phyloP scores from a whole-genome alignment of 768 basidiomycete species.

The Boletus edulis region DNA sequence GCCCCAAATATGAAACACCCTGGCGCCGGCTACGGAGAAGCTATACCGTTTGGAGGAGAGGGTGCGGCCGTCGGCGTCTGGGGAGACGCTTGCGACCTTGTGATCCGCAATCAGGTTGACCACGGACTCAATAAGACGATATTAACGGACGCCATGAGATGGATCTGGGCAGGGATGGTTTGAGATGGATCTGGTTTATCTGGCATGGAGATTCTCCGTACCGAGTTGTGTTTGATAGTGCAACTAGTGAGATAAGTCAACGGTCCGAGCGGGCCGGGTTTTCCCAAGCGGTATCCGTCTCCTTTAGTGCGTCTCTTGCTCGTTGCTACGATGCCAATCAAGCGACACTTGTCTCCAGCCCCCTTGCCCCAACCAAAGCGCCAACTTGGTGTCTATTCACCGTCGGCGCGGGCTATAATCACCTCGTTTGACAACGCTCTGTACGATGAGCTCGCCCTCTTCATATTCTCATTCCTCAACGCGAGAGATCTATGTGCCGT shows the following conservation, averaged over 20 bases:
- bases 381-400: constrained; percentile 31
- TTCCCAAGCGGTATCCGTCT: constrained; percentile 4
- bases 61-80: constrained; percentile 33
- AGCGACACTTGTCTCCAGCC: constrained; percentile 48
- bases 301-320: neutral
- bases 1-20: constrained; percentile 26
- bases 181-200: neutral
- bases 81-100: constrained; percentile 17
- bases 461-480: constrained; percentile 69
- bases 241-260: neutral
- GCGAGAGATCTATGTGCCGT: constrained; percentile 65
- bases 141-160: constrained; percentile 27
- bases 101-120: constrained; percentile 29
- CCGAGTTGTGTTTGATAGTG: neutral
- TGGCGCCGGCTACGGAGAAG: constrained; percentile 13
- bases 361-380: constrained; percentile 60
- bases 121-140: constrained; percentile 40
- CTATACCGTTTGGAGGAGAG: constrained; percentile 27
- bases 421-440: constrained; percentile 53
- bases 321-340: constrained; percentile 39
- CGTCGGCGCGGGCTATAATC: constrained; percentile 12
- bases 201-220: constrained; percentile 5
- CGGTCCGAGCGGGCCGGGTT: constrained; percentile 14
- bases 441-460: constrained; percentile 74
- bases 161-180: neutral